Base-by-base conservation (phyloP, 768 basidiomycete species). In the Tremella fuciformis region DNA sequence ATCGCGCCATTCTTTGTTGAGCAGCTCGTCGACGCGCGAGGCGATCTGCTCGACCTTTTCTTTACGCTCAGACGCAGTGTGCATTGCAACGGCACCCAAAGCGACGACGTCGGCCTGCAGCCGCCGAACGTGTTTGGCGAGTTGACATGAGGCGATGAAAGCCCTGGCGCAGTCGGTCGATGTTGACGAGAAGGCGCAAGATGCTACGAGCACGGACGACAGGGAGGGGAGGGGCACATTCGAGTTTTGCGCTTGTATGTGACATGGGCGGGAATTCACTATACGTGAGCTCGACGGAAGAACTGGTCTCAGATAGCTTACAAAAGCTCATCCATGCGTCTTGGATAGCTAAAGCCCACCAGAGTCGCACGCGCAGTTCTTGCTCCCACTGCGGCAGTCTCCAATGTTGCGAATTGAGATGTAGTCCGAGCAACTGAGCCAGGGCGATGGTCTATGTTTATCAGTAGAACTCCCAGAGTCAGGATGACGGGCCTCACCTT, bases 261-360 rank as follows among this genome's bases (percentile, higher is more conserved):
- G 60, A 26, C 51, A 58, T 13, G 64, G 64, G 22, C 64, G 60
- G 15, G 64, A 65, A 42, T 65, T 65, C 0, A 65, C 60, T 62
- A 38, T 13, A 16, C n/a, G 47, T 42, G 15, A 41, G 39, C 21
- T 15, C 15, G n/a, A 0, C 21, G 21, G 13, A 21, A 16, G 3
- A 21, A n/a, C 21, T 3, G 2, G 16, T 8, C 8, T 11, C 8
- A 29, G 6, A 34, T 34, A 34, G 47, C 60, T 50, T 44, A 62
- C 57, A 46, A 44, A 65, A 59, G 50, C 57, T 55, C 64, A 65
- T 64, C 60, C 64, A 65, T 13, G 64, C 56, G 42, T 65, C 60
- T 46, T 65, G 64, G 7, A 62, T 62, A 8, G 44, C 29, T 18
- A 65, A 49, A 40, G 50, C 41, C 64, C 64, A 65, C 64, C 64